These are phyloP conservation scores for Ustilago sp. DNA, from an alignment of 1,284 basidiomycete genomes.

Conservation along the genomic window DNA sequence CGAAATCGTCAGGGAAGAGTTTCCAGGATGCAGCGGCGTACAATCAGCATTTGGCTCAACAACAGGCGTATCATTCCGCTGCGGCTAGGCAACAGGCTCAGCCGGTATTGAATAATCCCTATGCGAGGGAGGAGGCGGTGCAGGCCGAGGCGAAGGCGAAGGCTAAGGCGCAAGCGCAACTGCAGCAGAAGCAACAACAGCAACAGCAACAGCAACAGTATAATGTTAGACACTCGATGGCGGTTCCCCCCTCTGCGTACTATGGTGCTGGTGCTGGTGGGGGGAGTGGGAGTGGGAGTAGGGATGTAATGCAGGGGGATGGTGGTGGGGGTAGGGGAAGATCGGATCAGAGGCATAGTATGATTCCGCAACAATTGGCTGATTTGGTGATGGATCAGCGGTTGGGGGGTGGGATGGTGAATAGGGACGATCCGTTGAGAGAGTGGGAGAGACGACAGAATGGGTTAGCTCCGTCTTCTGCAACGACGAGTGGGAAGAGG, in stretches of 20 bases:
- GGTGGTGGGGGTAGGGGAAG: slow-evolving; percentile 16
- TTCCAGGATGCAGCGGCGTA: slow-evolving; percentile 93
- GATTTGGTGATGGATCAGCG: slow-evolving; percentile 67
- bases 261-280: slow-evolving; percentile 20
- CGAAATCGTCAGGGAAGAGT: slow-evolving; percentile 77
- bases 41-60: slow-evolving; percentile 92
- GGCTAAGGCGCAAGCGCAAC: slow-evolving; percentile 54
- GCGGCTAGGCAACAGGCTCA: slow-evolving; percentile 69
- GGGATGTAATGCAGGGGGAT: slow-evolving; percentile 1
- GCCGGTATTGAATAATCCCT: slow-evolving; percentile 63
- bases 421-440: slow-evolving; percentile 61
- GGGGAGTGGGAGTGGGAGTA: neutral
- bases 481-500: slow-evolving; percentile 37
- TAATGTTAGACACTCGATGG: slow-evolving; percentile 43
- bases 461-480: slow-evolving; percentile 46
- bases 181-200: slow-evolving; percentile 49
- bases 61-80: slow-evolving; percentile 86
- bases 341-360: slow-evolving; percentile 75
- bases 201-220: slow-evolving; percentile 51
- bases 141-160: slow-evolving; percentile 44
- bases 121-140: slow-evolving; percentile 53
- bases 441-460: slow-evolving; percentile 74
- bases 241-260: slow-evolving; percentile 32
- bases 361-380: slow-evolving; percentile 85
- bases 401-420: slow-evolving; percentile 58